Evolutionary conservation across 2,329 filamentous ascomycete genomes (phyloP).

Genomic region (Aspergillus unguis): DNA sequence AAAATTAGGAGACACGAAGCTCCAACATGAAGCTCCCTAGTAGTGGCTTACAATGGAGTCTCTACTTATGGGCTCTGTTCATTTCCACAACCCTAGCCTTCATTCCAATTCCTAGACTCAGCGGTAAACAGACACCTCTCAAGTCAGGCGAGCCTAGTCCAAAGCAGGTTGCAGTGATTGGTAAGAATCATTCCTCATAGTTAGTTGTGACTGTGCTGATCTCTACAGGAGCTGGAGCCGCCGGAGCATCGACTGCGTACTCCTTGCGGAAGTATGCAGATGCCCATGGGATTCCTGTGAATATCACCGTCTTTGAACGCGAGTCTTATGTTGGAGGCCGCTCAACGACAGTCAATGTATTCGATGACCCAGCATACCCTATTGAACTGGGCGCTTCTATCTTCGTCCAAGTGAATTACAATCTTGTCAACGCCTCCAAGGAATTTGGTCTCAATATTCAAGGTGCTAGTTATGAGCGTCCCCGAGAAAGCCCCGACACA

Average conservation of each 20-base stretch:
- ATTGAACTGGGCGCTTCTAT: conserved; percentile 90
- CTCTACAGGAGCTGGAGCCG: conserved; percentile 75
- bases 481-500: conserved; percentile 45
- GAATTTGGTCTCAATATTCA: conserved; percentile 65
- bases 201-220: too few relatives aligned
- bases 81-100: conserved; percentile 14
- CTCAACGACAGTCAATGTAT: conserved; percentile 77
- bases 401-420: conserved; percentile 80
- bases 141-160: conserved; percentile 14
- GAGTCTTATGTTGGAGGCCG: conserved; percentile 76
- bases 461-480: conserved; percentile 48
- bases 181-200: conserved; percentile 17
- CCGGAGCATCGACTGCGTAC: conserved; percentile 82
- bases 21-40: conserved; percentile 11
- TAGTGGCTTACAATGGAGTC: background rate
- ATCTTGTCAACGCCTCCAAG: conserved; percentile 69
- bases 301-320: conserved; percentile 87
- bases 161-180: conserved; percentile 36
- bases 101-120: conserved; percentile 20
- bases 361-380: conserved; percentile 62
- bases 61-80: conserved; percentile 12
- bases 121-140: conserved; percentile 26
- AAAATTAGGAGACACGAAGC: background rate
- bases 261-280: conserved; percentile 70
- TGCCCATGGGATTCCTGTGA: conserved; percentile 57